Evolutionary conservation across 371 early-diverging fungal species (phyloP), one percentile per base, ranked within the genome.

Genomic region (Circinella umbellata): DNA sequence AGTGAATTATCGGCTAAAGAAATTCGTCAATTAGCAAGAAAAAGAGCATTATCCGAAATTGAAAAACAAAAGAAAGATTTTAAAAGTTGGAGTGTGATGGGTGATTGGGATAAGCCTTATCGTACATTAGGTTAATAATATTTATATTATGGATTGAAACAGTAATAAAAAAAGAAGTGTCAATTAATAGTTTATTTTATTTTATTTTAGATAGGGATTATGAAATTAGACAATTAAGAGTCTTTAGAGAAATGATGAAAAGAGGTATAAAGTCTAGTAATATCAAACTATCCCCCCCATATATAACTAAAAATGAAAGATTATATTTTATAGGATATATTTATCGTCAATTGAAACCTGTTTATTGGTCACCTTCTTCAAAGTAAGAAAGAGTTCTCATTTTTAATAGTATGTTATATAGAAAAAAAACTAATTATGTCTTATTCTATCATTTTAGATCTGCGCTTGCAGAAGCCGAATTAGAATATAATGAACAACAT

Each of bases 341-440:
- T 27, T 91, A 93, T 69, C 81, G 93, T 57, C 89, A 91, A 68
- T 82, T 91, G 79, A 91, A 92, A 69, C 96, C 96, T 1, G 95
- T 96, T 4, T 95, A 94, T 74, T 96, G 95, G 95, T 95, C 95
- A 5, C 96, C 97, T 3, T 93, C 95, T 3, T 94, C 95, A 36
- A 77, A 74, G 81, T 77, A 74, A 64, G 3, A 42, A 42, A 11
- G 42, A 42, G 9, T 42, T 42, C 3, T 42, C 42, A 42, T 35
- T 61, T 64, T 54, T n/a, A 11, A 47, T 47, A 47, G 15, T 15
- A n/a, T n/a, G n/a, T 1, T 4, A 15, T 7, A 54, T 54, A 18
- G 47, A 48, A 64, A 46, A 59, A 4, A 34, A 57, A 14, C 65
- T 20, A 18, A 54, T 54, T 11, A 8, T 27, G 27, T 27, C 27